phyloP scores from a whole-genome alignment of 306 rosid genomes.

The Ormosia emarginata region DNA sequence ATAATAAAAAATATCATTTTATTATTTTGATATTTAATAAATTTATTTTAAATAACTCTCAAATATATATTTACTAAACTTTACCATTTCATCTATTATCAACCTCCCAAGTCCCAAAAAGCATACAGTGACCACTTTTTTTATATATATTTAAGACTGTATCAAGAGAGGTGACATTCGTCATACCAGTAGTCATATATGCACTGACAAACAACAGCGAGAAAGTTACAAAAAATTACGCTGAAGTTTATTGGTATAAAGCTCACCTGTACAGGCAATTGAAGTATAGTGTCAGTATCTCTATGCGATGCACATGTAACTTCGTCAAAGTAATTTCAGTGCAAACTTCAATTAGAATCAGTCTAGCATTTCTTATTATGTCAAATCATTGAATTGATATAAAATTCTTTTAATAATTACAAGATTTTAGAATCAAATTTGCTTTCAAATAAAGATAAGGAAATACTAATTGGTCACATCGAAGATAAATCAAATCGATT shows the following conservation, averaged over 20 bases:
- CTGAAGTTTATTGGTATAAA: too few relatives aligned
- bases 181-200: not conserved
- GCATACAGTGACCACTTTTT: too few relatives aligned
- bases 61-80: too few relatives aligned
- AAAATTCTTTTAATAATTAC: not conserved
- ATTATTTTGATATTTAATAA: too few relatives aligned
- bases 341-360: constrained; percentile 1
- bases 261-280: not conserved
- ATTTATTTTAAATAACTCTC: too few relatives aligned
- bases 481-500: not conserved
- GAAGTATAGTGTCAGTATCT: constrained; percentile 2
- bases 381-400: not conserved
- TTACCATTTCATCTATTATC: too few relatives aligned
- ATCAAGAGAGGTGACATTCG: not conserved
- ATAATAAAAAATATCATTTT: too few relatives aligned
- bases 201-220: constrained; percentile 1
- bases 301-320: constrained; percentile 9
- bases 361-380: not conserved
- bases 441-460: not conserved
- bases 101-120: too few relatives aligned
- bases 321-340: not conserved
- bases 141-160: not conserved
- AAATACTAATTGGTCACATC: not conserved
- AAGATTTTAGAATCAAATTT: not conserved
- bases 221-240: not conserved